phyloP scores from a whole-genome alignment of 2,329 filamentous ascomycete genomes.

The Fusarium incarnatum region DNA sequence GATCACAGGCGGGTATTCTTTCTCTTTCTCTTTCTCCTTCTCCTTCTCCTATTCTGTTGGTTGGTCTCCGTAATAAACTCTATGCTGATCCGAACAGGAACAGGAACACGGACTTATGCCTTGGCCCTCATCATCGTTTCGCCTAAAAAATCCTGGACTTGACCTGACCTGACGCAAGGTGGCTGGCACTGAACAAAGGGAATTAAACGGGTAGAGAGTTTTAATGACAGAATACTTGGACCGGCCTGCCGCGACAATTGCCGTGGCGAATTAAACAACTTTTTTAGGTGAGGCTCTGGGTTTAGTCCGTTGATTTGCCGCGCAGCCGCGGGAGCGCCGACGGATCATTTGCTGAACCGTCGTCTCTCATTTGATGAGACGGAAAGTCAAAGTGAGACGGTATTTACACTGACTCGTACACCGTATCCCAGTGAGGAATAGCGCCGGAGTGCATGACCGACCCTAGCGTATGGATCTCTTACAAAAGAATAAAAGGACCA shows the following conservation, averaged over 20 bases:
- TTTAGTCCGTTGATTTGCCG: not conserved
- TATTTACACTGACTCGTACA: not conserved
- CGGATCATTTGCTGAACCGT: not conserved
- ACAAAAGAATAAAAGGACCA: not conserved
- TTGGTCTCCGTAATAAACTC: constrained; percentile 1
- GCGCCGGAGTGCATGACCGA: not conserved
- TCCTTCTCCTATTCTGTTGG: not conserved
- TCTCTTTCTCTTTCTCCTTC: not conserved
- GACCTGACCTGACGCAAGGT: not conserved
- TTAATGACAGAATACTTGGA: not conserved
- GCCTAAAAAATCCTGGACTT: not conserved
- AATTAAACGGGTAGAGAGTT: not conserved
- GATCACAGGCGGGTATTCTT: not conserved
- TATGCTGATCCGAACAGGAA: not conserved
- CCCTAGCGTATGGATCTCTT: not conserved
- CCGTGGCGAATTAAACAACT: not conserved
- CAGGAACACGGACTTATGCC: not conserved
- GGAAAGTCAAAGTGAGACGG: not conserved
- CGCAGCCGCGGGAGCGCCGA: not conserved
- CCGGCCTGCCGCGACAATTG: not conserved
- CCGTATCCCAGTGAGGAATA: not conserved
- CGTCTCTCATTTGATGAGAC: not conserved
- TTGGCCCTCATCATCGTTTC: constrained; percentile 1
- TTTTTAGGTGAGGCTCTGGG: not conserved
- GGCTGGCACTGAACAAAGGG: not conserved